Conservation (phyloP, 2,329 filamentous ascomycete genomes). For the Fusarium avenaceum region DNA sequence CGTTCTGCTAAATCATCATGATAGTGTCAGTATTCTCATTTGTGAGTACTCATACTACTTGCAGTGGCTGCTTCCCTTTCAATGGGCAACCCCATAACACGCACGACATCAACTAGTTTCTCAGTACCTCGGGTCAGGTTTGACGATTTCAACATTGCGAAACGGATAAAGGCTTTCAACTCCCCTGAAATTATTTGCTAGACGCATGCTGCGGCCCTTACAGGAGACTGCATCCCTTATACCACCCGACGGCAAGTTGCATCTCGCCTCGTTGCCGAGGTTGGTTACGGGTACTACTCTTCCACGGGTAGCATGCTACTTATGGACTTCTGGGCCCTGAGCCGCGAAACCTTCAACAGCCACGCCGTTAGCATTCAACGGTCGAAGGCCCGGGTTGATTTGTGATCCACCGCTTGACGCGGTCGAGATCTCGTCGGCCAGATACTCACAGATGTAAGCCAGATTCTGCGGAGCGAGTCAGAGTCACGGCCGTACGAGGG, state of each 20-base stretch:
- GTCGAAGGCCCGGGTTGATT: constrained; percentile 24
- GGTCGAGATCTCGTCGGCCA: constrained; percentile 24
- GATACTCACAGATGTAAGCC: constrained; percentile 3
- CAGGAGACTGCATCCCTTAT: constrained; percentile 3
- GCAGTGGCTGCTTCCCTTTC: not conserved
- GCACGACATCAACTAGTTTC: constrained; percentile 1
- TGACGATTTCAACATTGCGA: not conserved
- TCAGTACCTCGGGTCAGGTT: not conserved
- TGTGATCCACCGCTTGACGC: constrained; percentile 15
- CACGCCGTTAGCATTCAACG: constrained; percentile 25
- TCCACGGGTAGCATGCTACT: constrained; percentile 13
- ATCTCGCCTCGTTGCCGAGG: constrained; percentile 43
- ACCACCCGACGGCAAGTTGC: constrained; percentile 27
- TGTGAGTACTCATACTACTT: not conserved
- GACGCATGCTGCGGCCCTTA: not conserved
- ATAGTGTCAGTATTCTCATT: not conserved
- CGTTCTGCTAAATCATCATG: not conserved
- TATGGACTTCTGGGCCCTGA: constrained; percentile 10
- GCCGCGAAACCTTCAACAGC: constrained; percentile 21
- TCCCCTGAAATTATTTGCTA: not conserved
- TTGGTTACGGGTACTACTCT: constrained; percentile 35
- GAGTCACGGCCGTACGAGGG: constrained; percentile 9
- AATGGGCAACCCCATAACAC: not conserved
- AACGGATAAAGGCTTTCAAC: not conserved
- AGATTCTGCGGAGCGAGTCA: constrained; percentile 33